Base-by-base conservation (phyloP, 169 alveolate genomes). In the Plasmodium reichenowi region DNA sequence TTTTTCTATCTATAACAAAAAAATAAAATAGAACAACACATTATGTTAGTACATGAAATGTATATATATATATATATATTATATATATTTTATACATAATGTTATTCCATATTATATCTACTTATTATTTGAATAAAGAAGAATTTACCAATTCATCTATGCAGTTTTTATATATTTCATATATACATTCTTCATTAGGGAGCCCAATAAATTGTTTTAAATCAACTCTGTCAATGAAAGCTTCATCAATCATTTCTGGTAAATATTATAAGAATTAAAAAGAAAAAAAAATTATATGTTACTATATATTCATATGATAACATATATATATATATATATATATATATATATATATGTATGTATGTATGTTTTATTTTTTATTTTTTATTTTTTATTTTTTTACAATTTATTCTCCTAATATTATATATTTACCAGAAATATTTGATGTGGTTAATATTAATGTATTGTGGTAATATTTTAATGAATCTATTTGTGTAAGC, bases 181-280 rank as follows among this genome's bases (percentile, higher is more conserved):
- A 91, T 72, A 96, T 72, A 26, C 95, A 88, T 15, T 83, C 75
- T 50, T 54, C 86, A 59, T 90, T 89, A 5, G 97, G 97, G 15
- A 83, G 74, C 8, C 96, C 96, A 17, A 95, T 93, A 63, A 62
- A 92, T 17, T 80, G 93, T 60, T 94, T 95, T 48, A 95, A 66
- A 71, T 95, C 97, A 5, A 95, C 97, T 58, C 97, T 48, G 38
- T 94, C 97, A 24, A 95, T 20, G 73, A 95, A 94, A 15, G 97
- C 97, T 6, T 92, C 94, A 72, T 95, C 97, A 45, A 93, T 92
- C 67, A 89, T 74, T 76, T 91, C 96, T 93, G 8, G 47, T 38
- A 38, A 38, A 38, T 38, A 38, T 38, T 32, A 32, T 6, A 38
- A 5, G 47, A 38, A 38, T 38, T 38, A 45, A 48, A 72, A 59